Evolutionary conservation across 129 eudicot species (phyloP), one percentile per base, ranked within the genome.

Genomic region (Pseudognaphalium luteoalbum): DNA sequence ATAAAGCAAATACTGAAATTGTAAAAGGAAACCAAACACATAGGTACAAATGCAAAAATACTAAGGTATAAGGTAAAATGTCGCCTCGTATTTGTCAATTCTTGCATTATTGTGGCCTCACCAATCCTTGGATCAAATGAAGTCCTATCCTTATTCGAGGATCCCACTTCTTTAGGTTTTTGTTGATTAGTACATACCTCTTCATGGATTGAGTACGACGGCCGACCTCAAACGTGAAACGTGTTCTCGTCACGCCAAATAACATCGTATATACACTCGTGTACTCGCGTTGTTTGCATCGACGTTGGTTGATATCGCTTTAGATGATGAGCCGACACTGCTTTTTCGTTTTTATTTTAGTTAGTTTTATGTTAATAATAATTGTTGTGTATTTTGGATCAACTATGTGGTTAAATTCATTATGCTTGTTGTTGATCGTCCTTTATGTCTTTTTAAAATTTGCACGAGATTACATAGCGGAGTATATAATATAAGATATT

Each of bases 41-140:
- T 52, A 56, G 37, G 65, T 79, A 79, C 78, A 79, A 79, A 79
- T 72, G 74, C 83, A 71, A 79, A 21, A 52, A 79, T 37, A 79
- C 78, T 64, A 79, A 72, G 68, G 69, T 70, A 66, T 66, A 74
- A 65, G 83, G 83, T 79, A 79, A 79, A 72, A 79, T 64, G 83
- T 79, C 83, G 66, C 68, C 51, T 72, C 83, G 54, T 22, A 21
- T 34, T 72, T 79, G 68, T 79, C 83, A 72, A 72, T 64, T 79
- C 34, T 64, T 52, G 78, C 83, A 79, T 79, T 79, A 79, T 65
- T 72, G 78, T 72, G 61, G 19, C 74, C 70, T 79, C 59, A 35
- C 32, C 83, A 35, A 34, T 64, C 68, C 73, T 64, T 79, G 83
- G 83, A 65, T 79, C 68, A 72, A 79, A 61, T 73, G 78, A 79